phyloP scores from a whole-genome alignment of 306 rosid species.

The Hylodesmum podocarpum region DNA sequence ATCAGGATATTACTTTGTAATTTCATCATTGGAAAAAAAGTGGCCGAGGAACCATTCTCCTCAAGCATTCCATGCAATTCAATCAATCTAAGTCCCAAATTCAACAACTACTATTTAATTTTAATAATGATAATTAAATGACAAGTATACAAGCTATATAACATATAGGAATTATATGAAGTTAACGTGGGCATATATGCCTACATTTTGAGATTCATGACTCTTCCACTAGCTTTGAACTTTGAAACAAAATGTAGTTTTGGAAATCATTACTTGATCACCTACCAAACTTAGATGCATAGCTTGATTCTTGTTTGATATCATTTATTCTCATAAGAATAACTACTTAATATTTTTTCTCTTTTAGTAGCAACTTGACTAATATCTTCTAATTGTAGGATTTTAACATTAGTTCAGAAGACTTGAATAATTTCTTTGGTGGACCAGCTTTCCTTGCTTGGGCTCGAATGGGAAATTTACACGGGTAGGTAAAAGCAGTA shows the following conservation, averaged over 20 bases:
- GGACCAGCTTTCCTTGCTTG: constrained; percentile 99
- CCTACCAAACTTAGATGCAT: constrained; percentile 11
- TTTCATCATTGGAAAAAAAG: no score
- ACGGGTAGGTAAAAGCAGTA: constrained; percentile 68
- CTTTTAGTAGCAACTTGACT: constrained; percentile 37
- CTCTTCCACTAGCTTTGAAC: background rate
- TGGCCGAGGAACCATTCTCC: no score
- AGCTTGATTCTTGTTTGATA: constrained; percentile 17
- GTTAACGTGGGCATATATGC: background rate
- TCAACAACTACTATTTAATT: no score
- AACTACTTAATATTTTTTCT: background rate
- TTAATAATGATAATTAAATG: no score
- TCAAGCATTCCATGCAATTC: no score
- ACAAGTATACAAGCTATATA: background rate
- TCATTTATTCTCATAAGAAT: background rate
- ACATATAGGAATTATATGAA: background rate
- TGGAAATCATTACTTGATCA: background rate
- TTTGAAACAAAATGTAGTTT: background rate
- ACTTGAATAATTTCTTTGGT: constrained; percentile 79
- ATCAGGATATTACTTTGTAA: no score
- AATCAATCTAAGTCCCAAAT: no score
- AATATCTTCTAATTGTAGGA: constrained; percentile 54
- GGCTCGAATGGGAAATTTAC: constrained; percentile 99
- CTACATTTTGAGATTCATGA: background rate
- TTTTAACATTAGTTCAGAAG: constrained; percentile 66